Evolutionary conservation across 495 filamentous ascomycete genomes (phyloP), one percentile per base, ranked within the genome.

Genomic region (Friedmanniomyces simplex): DNA sequence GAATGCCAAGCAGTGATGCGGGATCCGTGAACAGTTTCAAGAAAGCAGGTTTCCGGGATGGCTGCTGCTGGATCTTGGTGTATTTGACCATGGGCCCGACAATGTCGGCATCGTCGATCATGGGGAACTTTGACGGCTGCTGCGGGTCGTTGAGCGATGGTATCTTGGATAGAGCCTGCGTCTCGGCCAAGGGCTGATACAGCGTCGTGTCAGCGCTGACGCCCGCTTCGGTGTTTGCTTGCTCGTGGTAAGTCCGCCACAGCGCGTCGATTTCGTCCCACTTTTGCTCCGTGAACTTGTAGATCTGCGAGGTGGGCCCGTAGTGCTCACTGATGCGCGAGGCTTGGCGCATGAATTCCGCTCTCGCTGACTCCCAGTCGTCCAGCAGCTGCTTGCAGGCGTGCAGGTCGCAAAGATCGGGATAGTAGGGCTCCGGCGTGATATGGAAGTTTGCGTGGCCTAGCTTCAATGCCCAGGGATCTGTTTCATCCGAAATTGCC

Each of bases 401-500:
- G 10, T 78, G 74, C 0, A 86, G 60, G 53, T 82, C 77, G 58
- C 73, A 81, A 0, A 63, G 63, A 28, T 84, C 77, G 0, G 88
- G 86, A 12, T 77, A 62, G 63, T 96, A 95, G 0, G 90, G 90
- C 65, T 82, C 83, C 1, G 90, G 90, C 16, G 82, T 73, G 59
- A 96, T 93, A 63, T 80, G 90, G 71, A 91, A 96, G 67, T 96
- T 95, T 45, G 90, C 89, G 66, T 96, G 90, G 14, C 90, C 90
- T 2, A 96, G 80, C 55, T 81, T 82, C 63, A 82, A 78, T 6
- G 88, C 82, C 90, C 90, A 95, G 55, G 81, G 77, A 68, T 96
- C 90, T 22, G 80, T 75, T 11, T 79, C 77, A 50, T 86, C 81
- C 6, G 80, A 76, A 0, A 87, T 72, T 18, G 78, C 68, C 59